These are phyloP conservation scores for Scheffersomyces insectosa DNA, from an alignment of 1,139 yeast genomes.

Conservation along the genomic window DNA sequence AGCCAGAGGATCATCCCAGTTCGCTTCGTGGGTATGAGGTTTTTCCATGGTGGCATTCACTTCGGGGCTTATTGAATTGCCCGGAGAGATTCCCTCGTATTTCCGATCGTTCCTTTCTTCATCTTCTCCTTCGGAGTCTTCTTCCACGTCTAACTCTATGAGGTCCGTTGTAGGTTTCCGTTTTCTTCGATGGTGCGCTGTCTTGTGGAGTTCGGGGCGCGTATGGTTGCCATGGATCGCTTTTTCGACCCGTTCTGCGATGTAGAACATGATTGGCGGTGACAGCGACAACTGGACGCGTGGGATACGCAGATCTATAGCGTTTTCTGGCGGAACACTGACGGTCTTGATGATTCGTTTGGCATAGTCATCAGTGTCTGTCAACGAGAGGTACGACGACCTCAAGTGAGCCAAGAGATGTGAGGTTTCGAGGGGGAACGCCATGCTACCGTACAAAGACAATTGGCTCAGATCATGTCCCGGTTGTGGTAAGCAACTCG, in stretches of 20 bases:
- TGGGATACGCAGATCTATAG: neutral
- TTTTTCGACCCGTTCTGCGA: conserved; percentile 22
- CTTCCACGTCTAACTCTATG: neutral
- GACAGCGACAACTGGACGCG: conserved; percentile 20
- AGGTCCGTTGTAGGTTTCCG: neutral
- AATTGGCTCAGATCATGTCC: neutral
- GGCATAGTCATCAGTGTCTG: conserved; percentile 27
- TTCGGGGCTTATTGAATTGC: too few relatives aligned
- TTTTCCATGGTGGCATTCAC: too few relatives aligned
- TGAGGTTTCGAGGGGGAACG: conserved; percentile 36
- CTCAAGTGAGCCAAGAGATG: conserved; percentile 34
- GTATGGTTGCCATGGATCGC: conserved; percentile 2
- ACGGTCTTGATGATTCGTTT: conserved; percentile 24
- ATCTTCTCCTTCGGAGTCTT: conserved; percentile 1
- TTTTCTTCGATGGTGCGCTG: neutral
- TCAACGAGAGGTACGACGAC: conserved; percentile 28
- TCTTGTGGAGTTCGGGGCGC: neutral
- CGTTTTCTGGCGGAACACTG: conserved; percentile 3
- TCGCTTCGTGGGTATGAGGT: too few relatives aligned
- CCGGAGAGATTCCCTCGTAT: too few relatives aligned
- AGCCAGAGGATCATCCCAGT: too few relatives aligned
- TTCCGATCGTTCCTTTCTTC: neutral
- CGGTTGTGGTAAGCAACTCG: too few relatives aligned
- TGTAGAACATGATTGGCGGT: conserved; percentile 37
- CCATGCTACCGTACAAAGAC: conserved; percentile 20